A percentile compares a stretch with the other conserved stretches of the same genome.
These are phyloP conservation scores for Picocystis sp. DNA, from an alignment of 163 green algal genomes.

Conservation along the genomic window DNA sequence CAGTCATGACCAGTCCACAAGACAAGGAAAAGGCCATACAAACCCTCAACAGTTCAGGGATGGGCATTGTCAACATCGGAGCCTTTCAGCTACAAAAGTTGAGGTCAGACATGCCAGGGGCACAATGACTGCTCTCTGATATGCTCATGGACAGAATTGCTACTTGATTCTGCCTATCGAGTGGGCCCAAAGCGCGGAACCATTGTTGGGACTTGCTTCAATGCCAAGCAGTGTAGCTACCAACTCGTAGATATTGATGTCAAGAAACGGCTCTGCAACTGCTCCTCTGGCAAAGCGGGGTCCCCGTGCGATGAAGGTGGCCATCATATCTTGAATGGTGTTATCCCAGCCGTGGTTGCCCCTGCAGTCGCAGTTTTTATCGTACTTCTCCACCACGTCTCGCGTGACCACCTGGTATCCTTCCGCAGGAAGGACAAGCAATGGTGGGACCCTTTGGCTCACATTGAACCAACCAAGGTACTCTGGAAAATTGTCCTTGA, in stretches of 20 bases:
- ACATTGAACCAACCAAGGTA: constrained; percentile 11
- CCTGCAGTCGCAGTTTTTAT: constrained; percentile 4
- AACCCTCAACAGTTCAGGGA: too few relatives aligned
- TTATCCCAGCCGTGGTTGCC: constrained; percentile 20
- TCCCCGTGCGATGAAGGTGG: constrained; percentile 16
- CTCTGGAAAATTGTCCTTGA: constrained; percentile 18
- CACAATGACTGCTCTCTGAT: too few relatives aligned
- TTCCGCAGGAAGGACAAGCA: constrained; percentile 11
- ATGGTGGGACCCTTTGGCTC: constrained; percentile 12
- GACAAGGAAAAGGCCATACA: too few relatives aligned
- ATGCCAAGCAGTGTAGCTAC: too few relatives aligned
- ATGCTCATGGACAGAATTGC: too few relatives aligned
- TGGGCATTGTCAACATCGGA: too few relatives aligned
- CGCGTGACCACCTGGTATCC: constrained; percentile 10
- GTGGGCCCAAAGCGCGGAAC: too few relatives aligned
- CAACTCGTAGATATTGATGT: constrained; percentile 10
- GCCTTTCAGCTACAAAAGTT: too few relatives aligned
- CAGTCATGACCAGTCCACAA: too few relatives aligned
- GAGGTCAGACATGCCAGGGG: too few relatives aligned
- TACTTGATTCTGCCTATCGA: too few relatives aligned
- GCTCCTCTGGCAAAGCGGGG: constrained; percentile 3
- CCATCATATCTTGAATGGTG: constrained; percentile 13
- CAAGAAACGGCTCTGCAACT: constrained; percentile 15
- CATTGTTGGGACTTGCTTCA: too few relatives aligned
- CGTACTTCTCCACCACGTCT: neutral